These are phyloP conservation scores for Stemphylium vesicarium DNA, from an alignment of 2,329 filamentous ascomycete species.

Conservation along the genomic window DNA sequence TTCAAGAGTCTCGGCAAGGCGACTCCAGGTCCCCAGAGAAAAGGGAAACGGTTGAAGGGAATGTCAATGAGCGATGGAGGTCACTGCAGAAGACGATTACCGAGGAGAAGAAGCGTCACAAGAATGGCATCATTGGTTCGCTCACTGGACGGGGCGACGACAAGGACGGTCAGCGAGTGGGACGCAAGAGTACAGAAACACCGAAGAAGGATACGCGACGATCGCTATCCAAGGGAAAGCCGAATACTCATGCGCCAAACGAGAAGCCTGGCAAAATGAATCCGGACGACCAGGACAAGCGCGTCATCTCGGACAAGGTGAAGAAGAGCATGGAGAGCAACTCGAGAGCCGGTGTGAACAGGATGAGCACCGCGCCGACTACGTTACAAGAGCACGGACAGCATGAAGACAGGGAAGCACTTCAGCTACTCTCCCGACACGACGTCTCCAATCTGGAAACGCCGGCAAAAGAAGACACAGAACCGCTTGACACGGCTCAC, in stretches of 20 bases:
- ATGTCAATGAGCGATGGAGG: slow-evolving; percentile 32
- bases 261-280: slow-evolving; percentile 11
- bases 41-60: slow-evolving; percentile 41
- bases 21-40: slow-evolving; percentile 18
- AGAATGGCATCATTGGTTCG: slow-evolving; percentile 31
- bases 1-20: slow-evolving; percentile 13
- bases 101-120: slow-evolving; percentile 35
- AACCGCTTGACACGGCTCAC: no score
- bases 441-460: neutral
- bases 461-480: neutral
- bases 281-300: slow-evolving; percentile 7
- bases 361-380: slow-evolving; percentile 30
- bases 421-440: slow-evolving; percentile 5
- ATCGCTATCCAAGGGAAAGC: slow-evolving; percentile 14
- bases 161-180: slow-evolving; percentile 38
- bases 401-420: neutral
- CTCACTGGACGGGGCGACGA: slow-evolving; percentile 32
- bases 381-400: slow-evolving; percentile 12
- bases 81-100: slow-evolving; percentile 29
- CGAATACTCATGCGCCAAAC: slow-evolving; percentile 14
- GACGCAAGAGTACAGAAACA: slow-evolving; percentile 32
- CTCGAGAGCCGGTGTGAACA: slow-evolving; percentile 20
- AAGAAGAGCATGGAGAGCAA: slow-evolving; percentile 1
- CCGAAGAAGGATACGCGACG: slow-evolving; percentile 4
- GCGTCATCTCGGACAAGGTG: slow-evolving; percentile 8